These are phyloP conservation scores for Alnus glutinosa DNA, from an alignment of 306 rosid genomes.

Conservation along the genomic window DNA sequence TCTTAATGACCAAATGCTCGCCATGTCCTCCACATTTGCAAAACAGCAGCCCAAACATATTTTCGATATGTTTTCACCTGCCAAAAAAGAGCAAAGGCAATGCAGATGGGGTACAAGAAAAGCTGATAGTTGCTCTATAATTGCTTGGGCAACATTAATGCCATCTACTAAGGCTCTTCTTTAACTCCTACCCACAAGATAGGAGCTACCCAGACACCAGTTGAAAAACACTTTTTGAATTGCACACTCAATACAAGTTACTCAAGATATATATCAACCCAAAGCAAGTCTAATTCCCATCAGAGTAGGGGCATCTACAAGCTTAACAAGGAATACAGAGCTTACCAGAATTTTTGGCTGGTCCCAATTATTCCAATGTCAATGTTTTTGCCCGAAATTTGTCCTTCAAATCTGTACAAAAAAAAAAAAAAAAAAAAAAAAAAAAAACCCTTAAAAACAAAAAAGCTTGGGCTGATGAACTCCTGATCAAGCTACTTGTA, in stretches of 20 bases:
- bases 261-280: too few relatives aligned
- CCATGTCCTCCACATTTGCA: not conserved
- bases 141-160: too few relatives aligned
- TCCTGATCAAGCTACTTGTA: not conserved
- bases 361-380: conserved; percentile 88
- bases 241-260: too few relatives aligned
- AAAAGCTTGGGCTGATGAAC: not conserved
- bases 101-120: not conserved
- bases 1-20: not conserved
- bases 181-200: too few relatives aligned
- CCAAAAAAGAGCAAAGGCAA: not conserved
- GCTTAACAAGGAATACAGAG: conserved; percentile 22
- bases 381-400: conserved; percentile 88
- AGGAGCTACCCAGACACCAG: too few relatives aligned
- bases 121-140: not conserved
- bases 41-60: not conserved
- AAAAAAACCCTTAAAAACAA: not conserved
- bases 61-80: not conserved
- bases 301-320: too few relatives aligned
- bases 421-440: not conserved
- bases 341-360: conserved; percentile 82
- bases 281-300: too few relatives aligned
- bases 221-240: too few relatives aligned
- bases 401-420: conserved; percentile 80
- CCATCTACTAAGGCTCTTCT: too few relatives aligned